These are phyloP conservation scores for Phaseolus coccineus DNA, from an alignment of 331 rosid species.

Conservation along the genomic window DNA sequence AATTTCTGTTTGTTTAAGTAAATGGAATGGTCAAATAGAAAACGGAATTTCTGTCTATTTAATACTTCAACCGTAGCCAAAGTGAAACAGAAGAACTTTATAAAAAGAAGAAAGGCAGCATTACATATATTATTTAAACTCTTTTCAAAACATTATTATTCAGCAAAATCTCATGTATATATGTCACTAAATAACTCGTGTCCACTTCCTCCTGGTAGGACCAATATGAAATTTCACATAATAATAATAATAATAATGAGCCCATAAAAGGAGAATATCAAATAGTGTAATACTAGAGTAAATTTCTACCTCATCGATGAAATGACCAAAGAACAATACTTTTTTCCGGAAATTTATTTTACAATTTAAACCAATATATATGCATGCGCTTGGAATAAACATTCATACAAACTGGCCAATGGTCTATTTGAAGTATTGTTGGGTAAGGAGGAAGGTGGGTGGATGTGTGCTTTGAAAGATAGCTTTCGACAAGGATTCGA, in stretches of 20 bases:
- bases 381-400: neutral
- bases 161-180: neutral
- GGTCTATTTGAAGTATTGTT: neutral
- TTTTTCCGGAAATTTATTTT: neutral
- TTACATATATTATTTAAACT: neutral
- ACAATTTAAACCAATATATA: constrained; percentile 8
- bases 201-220: neutral
- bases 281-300: neutral
- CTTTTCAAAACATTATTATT: neutral
- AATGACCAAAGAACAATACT: neutral
- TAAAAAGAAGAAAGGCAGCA: neutral
- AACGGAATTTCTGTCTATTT: neutral
- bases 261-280: neutral
- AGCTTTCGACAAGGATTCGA: constrained; percentile 2
- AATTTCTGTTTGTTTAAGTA: neutral
- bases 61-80: neutral
- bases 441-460: constrained; percentile 18
- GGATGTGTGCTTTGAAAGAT: constrained; percentile 8
- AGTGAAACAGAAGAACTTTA: neutral
- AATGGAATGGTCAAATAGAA: neutral
- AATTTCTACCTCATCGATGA: neutral
- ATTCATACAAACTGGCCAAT: neutral
- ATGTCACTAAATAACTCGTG: neutral
- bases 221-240: neutral
- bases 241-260: neutral